Percentiles rank a stretch among this genome's conserved stretches.
Conservation (phyloP, 75 land plant species). For the Pinus taeda region DNA sequence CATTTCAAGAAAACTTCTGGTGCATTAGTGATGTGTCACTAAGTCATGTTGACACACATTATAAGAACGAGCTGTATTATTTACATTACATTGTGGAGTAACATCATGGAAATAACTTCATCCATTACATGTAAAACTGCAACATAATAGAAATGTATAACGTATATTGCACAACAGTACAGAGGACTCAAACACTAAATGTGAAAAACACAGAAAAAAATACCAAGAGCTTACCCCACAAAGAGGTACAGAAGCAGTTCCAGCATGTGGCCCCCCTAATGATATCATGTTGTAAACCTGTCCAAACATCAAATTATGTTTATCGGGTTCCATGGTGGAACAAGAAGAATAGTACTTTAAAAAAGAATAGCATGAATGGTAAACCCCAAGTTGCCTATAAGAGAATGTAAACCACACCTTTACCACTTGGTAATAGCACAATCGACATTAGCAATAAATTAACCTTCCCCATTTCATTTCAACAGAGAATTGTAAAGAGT, state of each 20-base stretch:
- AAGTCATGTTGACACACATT: not conserved
- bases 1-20: not conserved
- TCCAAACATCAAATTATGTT: slow-evolving; percentile 11
- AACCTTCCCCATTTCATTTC: not conserved
- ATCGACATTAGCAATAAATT: not conserved
- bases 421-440: not conserved
- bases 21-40: slow-evolving; percentile 1
- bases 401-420: not conserved
- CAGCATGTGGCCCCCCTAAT: slow-evolving; percentile 97
- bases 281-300: slow-evolving; percentile 93
- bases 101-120: too few species aligned
- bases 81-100: not conserved
- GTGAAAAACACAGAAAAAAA: not conserved
- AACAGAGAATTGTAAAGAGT: too few species aligned
- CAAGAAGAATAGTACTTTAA: not conserved
- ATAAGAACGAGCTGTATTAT: not conserved
- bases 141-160: too few species aligned
- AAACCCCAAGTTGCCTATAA: not conserved
- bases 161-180: not conserved
- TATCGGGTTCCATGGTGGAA: slow-evolving; percentile 6
- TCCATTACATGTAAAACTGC: too few species aligned
- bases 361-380: too few species aligned
- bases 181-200: not conserved
- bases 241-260: slow-evolving; percentile 89
- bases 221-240: slow-evolving; percentile 65